Evolutionary conservation across 2,329 filamentous ascomycete genomes (phyloP).

Genomic region (Ambrosiella xylebori): DNA sequence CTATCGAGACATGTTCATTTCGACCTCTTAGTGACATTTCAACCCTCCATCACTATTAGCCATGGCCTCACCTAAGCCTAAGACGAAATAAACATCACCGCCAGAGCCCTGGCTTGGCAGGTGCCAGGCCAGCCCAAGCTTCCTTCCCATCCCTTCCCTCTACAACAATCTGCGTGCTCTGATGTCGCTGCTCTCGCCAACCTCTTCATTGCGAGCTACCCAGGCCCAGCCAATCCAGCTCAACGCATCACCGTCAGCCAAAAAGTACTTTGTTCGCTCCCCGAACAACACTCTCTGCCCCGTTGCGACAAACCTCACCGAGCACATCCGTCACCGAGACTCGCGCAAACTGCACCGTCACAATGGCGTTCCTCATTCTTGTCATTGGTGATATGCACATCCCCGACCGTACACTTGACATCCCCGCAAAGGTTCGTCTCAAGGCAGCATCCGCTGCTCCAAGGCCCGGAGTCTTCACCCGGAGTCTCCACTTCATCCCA

Average conservation of each 20-base stretch:
- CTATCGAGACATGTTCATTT: too few relatives aligned
- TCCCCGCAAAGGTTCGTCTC: slow-evolving; percentile 60
- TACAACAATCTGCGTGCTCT: neutral
- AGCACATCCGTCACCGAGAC: neutral
- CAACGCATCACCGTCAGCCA: neutral
- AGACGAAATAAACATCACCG: neutral
- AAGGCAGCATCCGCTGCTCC: neutral
- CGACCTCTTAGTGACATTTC: neutral
- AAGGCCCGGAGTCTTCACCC: neutral
- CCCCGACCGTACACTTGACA: slow-evolving; percentile 78
- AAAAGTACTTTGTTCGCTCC: too few relatives aligned
- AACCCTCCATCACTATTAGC: neutral
- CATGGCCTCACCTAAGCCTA: neutral
- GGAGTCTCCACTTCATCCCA: neutral
- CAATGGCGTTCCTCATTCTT: slow-evolving; percentile 77
- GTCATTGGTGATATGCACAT: slow-evolving; percentile 90
- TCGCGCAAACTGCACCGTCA: slow-evolving; percentile 18
- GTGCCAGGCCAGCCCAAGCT: neutral
- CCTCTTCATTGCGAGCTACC: neutral
- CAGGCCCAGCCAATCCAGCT: neutral
- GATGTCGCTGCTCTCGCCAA: neutral
- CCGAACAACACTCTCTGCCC: too few relatives aligned
- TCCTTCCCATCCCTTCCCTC: neutral
- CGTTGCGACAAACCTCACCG: neutral
- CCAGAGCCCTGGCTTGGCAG: neutral